Evolutionary conservation across 805 yeast species (phyloP).

Genomic region (Suhomyces faveliae): DNA sequence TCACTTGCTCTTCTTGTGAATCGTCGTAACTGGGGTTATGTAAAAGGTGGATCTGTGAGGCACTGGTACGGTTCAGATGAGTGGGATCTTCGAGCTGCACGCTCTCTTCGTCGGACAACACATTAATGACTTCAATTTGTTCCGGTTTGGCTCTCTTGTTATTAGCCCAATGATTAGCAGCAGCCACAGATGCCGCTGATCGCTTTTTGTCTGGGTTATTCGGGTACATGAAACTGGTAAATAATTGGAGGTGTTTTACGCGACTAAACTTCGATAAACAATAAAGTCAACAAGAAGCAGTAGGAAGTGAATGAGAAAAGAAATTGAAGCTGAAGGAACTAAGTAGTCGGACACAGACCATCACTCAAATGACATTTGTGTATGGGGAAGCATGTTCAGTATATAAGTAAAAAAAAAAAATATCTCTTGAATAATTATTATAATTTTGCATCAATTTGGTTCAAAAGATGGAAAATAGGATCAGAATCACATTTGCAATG

Average conservation of each 20-base stretch:
- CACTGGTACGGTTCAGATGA: not conserved
- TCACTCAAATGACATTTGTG: not conserved
- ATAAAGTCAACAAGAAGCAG: too few relatives aligned
- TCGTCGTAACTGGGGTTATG: conserved; percentile 25
- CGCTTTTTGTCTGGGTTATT: conserved; percentile 7
- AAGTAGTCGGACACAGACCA: not conserved
- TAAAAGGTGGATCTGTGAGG: conserved; percentile 25
- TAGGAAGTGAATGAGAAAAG: not conserved
- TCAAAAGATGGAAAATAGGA: not conserved
- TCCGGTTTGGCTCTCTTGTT: conserved; percentile 8
- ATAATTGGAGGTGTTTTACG: not conserved
- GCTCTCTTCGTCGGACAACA: conserved; percentile 4
- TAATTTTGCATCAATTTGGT: not conserved
- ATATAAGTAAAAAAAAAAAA: not conserved
- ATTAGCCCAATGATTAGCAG: conserved; percentile 24
- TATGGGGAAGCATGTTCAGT: too few relatives aligned
- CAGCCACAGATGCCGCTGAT: conserved; percentile 24
- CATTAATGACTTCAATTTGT: not conserved
- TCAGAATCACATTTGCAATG: not conserved
- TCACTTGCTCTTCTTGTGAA: conserved; percentile 13
- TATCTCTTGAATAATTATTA: not conserved
- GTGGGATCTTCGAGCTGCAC: not conserved
- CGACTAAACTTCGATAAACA: not conserved
- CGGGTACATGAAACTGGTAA: not conserved
- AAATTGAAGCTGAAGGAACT: not conserved